Base-by-base conservation (phyloP, 805 yeast genomes). In the Zygotorulaspora florentina region DNA sequence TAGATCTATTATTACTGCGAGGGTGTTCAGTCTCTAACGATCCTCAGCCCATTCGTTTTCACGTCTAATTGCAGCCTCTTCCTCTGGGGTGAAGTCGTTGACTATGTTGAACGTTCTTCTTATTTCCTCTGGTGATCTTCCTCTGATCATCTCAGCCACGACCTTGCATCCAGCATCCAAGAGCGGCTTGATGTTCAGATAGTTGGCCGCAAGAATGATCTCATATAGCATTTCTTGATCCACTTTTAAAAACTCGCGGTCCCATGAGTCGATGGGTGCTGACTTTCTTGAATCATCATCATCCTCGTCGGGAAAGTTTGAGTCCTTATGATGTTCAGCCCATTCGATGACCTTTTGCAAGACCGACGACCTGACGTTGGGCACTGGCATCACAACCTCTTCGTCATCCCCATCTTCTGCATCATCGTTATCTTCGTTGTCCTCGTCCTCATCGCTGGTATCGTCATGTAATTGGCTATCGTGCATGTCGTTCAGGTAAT, bases 251-350 rank as follows among this genome's bases (percentile, higher is more conserved):
- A 90, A 91, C 66, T 86, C 87, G 66, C 87, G 86, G 69, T 91
- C 98, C 98, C 98, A 91, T 39, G 89, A 89, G 51, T 85, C 91
- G 42, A 91, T 88, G 3, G 96, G 96, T 2, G 89, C 88, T n/a
- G 91, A 76, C 62, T 86, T 87, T 64, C 85, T 81, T 18, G 87
- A 78, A 55, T 87, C 95, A 43, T 85, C 90, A 52, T 87, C 96
- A 47, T 80, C 87, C 43, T 83, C 90, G 51, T 82, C 88, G 15
- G 87, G 86, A 67, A 83, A 83, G 15, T 73, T 73, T 8, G 85
- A 77, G 62, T 87, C 89, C 65, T 83, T 85, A 72, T 91, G 96
- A 65, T 91, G 93, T 61, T 87, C 95, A 59, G 96, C 89, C 95
- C 96, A 91, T 64, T 91, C 96, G 43, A 91, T 73, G n/a, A 91